Evolutionary conservation across 176 grass and related monocot species (phyloP), one percentile per base, ranked within the genome.

Genomic region (Oryza meridionalis): DNA sequence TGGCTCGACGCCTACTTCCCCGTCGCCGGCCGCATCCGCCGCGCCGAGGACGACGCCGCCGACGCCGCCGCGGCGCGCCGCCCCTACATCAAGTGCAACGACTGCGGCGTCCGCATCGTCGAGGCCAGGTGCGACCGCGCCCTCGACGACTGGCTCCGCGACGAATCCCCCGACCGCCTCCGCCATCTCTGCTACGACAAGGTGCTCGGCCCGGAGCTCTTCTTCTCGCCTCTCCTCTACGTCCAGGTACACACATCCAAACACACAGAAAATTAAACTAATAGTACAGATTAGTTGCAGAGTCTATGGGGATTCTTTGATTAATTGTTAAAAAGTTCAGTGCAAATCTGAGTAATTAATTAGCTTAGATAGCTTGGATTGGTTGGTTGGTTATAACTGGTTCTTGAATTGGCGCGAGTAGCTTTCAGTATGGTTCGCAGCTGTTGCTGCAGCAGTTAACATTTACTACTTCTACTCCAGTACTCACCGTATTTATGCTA

Each of bases 41-140:
- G 76, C 76, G 69, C 46, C 59, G 90, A 61, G 6, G 89, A 16
- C 37, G 67, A 19, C n/a, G 77, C 31, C 26, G 79, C 16, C 19
- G 38, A 8, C 21, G 21, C 24, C 45, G 46, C 1, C 4, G 37
- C 6, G 12, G 58, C 67, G 10, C 81, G 83, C 3, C 64, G 88
- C 7, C 92, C 92, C 0, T 92, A 87, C 79, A 84, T 97, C 74
- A 97, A 94, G 86, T 97, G 91, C 77, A 99, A 99, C 35, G 97
- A 99, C 85, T 99, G 85, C 45, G 97, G 97, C 63, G 91, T 99
- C 8, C 90, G 93, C 78, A 96, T 99, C 77, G 42, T 99, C 2
- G 97, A 99, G 88, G 91, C 90, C 19, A 87, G 26, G 61, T 99
- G 97, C 70, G 62, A 78, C 59, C 46, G 76, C 31, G 65, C 35